These are phyloP conservation scores for Stachybotrys echinatus DNA, from an alignment of 2,329 filamentous ascomycete species.

Conservation along the genomic window DNA sequence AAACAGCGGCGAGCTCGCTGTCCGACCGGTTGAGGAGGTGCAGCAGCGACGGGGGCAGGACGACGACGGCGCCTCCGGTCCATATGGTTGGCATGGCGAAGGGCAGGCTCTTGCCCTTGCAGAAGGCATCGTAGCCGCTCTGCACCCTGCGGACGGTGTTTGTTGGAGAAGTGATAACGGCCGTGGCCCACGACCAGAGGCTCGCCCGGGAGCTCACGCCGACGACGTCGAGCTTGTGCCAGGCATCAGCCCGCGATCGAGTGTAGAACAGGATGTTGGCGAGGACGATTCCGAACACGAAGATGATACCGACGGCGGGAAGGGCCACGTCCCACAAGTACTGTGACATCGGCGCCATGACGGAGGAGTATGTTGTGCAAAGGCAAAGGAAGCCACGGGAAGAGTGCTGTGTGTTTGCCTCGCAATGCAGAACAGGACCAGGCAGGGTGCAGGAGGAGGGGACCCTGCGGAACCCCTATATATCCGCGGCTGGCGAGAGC, in stretches of 20 bases:
- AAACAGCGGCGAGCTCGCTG: neutral
- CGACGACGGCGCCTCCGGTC: neutral
- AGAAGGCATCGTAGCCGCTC: neutral
- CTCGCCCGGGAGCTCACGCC: neutral
- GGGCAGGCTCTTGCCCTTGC: neutral
- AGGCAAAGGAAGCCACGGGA: neutral
- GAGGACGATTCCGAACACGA: neutral
- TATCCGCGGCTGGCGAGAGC: too few species aligned
- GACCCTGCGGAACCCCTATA: too few species aligned
- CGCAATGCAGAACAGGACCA: too few species aligned
- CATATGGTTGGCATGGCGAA: neutral
- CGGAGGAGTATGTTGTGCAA: neutral
- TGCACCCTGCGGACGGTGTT: neutral
- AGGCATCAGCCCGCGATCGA: neutral
- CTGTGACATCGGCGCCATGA: neutral
- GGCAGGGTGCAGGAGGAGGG: too few species aligned
- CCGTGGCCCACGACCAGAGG: neutral
- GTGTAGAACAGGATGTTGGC: neutral
- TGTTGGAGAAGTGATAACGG: neutral
- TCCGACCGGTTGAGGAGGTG: neutral
- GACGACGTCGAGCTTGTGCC: neutral
- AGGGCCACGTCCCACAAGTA: neutral
- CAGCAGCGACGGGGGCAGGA: neutral
- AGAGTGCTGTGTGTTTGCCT: too few species aligned
- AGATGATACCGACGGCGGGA: neutral